Percentiles rank a stretch among this genome's conserved stretches.
Conservation (phyloP, 1,139 yeast species). For the Hanseniaspora sp. region DNA sequence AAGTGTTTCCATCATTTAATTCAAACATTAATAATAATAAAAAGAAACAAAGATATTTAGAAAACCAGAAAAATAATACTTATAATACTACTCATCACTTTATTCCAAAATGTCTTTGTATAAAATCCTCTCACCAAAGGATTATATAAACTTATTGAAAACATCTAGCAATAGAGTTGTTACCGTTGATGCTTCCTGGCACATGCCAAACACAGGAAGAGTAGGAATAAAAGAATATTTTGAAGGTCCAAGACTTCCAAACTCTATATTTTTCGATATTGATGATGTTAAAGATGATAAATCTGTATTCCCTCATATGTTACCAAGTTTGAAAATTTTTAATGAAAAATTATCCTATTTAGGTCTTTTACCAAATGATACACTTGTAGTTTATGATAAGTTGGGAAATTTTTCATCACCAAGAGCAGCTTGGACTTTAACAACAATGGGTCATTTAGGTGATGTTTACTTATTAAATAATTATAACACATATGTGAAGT, state of each 20-base stretch:
- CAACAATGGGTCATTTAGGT: slow-evolving; percentile 59
- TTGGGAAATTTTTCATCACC: slow-evolving; percentile 80
- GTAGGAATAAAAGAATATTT: slow-evolving; percentile 49
- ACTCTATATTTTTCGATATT: slow-evolving; percentile 68
- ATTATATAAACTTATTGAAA: slow-evolving; percentile 21
- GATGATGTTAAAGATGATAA: slow-evolving; percentile 50
- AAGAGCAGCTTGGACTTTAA: slow-evolving; percentile 81
- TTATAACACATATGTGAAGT: slow-evolving; percentile 40
- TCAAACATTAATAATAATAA: too few species aligned
- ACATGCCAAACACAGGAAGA: slow-evolving; percentile 61
- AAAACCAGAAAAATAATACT: too few species aligned
- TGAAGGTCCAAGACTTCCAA: slow-evolving; percentile 45
- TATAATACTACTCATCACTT: too few species aligned
- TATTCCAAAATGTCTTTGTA: slow-evolving; percentile 21
- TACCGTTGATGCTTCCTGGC: slow-evolving; percentile 88
- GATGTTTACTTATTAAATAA: slow-evolving; percentile 60
- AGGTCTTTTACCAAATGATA: slow-evolving; percentile 39
- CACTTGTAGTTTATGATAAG: slow-evolving; percentile 73
- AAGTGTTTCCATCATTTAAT: too few species aligned
- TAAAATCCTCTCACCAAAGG: slow-evolving; percentile 26
- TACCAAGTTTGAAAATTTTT: slow-evolving; percentile 53
- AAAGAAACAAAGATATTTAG: too few species aligned
- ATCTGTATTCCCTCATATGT: slow-evolving; percentile 78
- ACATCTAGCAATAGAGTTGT: slow-evolving; percentile 35
- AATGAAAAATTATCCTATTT: slow-evolving; percentile 39